Evolutionary conservation across 1,284 basidiomycete species (phyloP).

Genomic region (Cryptococcus sp.): DNA sequence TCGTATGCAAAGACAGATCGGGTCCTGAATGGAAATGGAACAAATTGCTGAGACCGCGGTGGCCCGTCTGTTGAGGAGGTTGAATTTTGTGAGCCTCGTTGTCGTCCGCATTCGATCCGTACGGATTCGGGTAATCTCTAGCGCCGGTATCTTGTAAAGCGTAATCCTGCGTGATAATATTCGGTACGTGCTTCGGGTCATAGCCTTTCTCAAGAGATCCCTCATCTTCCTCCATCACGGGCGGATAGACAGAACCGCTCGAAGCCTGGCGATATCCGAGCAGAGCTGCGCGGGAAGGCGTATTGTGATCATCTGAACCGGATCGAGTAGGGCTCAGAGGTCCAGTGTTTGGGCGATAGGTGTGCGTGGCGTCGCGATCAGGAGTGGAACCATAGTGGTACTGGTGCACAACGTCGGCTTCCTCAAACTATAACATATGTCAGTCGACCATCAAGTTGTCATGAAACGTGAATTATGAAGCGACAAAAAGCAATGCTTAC

Average conservation of each 20-base stretch:
- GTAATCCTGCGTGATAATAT: neutral
- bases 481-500: slow-evolving; percentile 21
- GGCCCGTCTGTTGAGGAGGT: neutral
- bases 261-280: slow-evolving; percentile 6
- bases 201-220: neutral
- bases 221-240: slow-evolving; percentile 15
- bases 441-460: slow-evolving; percentile 4
- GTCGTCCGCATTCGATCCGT: neutral
- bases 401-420: slow-evolving; percentile 50
- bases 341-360: slow-evolving; percentile 23
- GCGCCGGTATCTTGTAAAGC: neutral
- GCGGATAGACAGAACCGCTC: slow-evolving; percentile 13
- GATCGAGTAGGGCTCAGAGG: slow-evolving; percentile 15
- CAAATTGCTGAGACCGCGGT: slow-evolving; percentile 15
- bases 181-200: neutral
- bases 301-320: neutral
- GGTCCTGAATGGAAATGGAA: slow-evolving; percentile 25
- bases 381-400: slow-evolving; percentile 42
- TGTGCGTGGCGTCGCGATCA: slow-evolving; percentile 33
- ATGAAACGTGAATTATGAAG: neutral
- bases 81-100: neutral
- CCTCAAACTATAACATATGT: slow-evolving; percentile 39
- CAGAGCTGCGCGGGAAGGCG: neutral
- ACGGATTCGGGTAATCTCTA: slow-evolving; percentile 6
- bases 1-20: slow-evolving; percentile 18